Evolutionary conservation across 345 rosid species (phyloP), one percentile per base, ranked within the genome.

Genomic region (Garcia nutans): DNA sequence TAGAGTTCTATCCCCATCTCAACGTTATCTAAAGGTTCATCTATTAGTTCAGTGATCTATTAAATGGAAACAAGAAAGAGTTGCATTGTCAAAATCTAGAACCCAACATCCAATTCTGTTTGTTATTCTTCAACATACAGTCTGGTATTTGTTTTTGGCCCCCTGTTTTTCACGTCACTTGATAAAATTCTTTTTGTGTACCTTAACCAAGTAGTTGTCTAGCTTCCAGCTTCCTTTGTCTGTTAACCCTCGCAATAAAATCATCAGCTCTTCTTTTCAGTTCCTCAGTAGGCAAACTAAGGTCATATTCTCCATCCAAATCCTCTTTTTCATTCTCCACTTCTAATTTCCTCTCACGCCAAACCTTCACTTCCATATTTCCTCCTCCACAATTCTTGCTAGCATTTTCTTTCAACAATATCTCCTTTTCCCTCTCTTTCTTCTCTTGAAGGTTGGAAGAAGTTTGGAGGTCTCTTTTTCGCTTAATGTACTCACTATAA

Each of bases 261-360:
- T 91, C 89, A 72, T 88, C 91, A 70, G 91, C 93, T 78, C 91
- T 91, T 79, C 83, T 87, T 78, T 74, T 85, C 86, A 89, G 74
- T n/a, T 83, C 83, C 73, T 89, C 90, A 9, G 82, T 62, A 10
- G 87, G 83, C 79, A 85, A 67, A 81, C 65, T 55, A 70, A 16
- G 9, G 23, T 37, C 62, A n/a, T n/a, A 75, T 56, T 76, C 78
- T 50, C 66, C 81, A 2, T 72, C 60, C 3, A 65, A 57, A 26
- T 64, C 65, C 31, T 70, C 74, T n/a, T 17, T 59, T 78, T 74
- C 75, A 44, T 54, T 71, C 74, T 74, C 69, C 49, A 16, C 42
- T 57, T 50, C 44, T 20, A 23, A 41, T 4, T 54, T 72, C 47
- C 23, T 74, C 58, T 73, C 71, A 23, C 28, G 64, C 69, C 49